A percentile compares a stretch with the other conserved stretches of the same genome.
These are phyloP conservation scores for Vitis amurensis DNA, from an alignment of 164 flowering plant genomes.

Conservation along the genomic window DNA sequence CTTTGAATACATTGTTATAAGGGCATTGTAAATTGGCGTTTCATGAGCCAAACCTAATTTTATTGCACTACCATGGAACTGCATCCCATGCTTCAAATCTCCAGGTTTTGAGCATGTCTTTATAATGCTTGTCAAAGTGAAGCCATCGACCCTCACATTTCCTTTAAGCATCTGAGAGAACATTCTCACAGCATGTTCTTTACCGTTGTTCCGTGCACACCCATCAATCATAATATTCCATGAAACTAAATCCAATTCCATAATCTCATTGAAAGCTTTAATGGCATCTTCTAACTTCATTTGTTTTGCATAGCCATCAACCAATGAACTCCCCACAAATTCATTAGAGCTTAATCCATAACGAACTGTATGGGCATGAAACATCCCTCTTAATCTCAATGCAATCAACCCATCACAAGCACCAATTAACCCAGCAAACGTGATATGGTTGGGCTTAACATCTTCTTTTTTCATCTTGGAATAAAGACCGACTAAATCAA, in stretches of 20 bases:
- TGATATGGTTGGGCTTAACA: conserved; percentile 21
- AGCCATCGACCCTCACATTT: no score
- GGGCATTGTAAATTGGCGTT: no score
- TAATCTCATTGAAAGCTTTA: conserved; percentile 25
- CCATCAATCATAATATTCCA: conserved; percentile 27
- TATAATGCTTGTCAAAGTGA: no score
- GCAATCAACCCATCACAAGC: conserved; percentile 3
- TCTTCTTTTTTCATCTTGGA: conserved; percentile 14
- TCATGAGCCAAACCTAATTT: no score
- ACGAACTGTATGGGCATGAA: conserved; percentile 21
- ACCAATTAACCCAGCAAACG: conserved; percentile 18
- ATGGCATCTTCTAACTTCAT: conserved; percentile 15
- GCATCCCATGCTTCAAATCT: no score
- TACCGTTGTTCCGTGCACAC: conserved; percentile 11
- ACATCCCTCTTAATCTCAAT: conserved; percentile 3
- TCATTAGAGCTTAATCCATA: conserved; percentile 18
- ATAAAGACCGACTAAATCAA: conserved; percentile 9
- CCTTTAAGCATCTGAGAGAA: no score
- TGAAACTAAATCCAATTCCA: conserved; percentile 17
- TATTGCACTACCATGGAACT: no score
- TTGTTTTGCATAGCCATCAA: conserved; percentile 20
- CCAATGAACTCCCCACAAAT: conserved; percentile 27
- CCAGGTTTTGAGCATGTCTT: no score
- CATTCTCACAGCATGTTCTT: no score
- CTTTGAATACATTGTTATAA: no score